A percentile compares a stretch with the other conserved stretches of the same genome.
Conservation (phyloP, 805 yeast genomes). For the Zygosaccharomyces kombuchaensis region DNA sequence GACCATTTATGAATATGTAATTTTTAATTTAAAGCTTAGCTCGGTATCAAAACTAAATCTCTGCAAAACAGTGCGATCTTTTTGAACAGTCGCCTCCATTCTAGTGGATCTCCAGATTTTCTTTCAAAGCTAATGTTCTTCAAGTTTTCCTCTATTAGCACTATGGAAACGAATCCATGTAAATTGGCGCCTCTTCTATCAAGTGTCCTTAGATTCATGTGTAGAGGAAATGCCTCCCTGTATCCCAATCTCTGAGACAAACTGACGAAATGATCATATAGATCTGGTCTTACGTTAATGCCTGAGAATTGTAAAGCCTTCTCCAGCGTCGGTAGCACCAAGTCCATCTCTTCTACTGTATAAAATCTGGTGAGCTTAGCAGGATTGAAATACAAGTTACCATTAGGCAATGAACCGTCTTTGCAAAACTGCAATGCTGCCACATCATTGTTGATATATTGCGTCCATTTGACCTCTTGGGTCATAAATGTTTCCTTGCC, state of each 20-base stretch:
- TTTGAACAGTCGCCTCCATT: slow-evolving; percentile 67
- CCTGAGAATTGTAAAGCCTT: slow-evolving; percentile 25
- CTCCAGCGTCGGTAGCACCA: slow-evolving; percentile 30
- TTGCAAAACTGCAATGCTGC: slow-evolving; percentile 27
- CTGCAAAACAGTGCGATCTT: slow-evolving; percentile 52
- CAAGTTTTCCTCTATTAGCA: slow-evolving; percentile 38
- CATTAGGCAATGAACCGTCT: neutral
- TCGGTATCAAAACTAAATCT: slow-evolving; percentile 47
- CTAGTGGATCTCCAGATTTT: slow-evolving; percentile 62
- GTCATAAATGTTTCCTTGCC: slow-evolving; percentile 11
- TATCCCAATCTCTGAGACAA: slow-evolving; percentile 11
- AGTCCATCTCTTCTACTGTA: slow-evolving; percentile 25
- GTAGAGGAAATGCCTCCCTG: slow-evolving; percentile 36
- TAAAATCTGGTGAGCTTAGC: slow-evolving; percentile 31
- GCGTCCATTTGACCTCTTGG: slow-evolving; percentile 24
- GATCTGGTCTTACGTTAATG: slow-evolving; percentile 24
- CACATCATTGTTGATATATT: slow-evolving; percentile 23
- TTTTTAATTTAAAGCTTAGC: slow-evolving; percentile 5
- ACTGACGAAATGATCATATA: slow-evolving; percentile 20
- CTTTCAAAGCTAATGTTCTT: slow-evolving; percentile 53
- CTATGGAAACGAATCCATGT: slow-evolving; percentile 45
- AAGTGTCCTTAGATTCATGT: slow-evolving; percentile 37
- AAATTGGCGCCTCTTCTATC: slow-evolving; percentile 45
- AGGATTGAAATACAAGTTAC: slow-evolving; percentile 21
- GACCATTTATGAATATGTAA: neutral